Evolutionary conservation across 495 filamentous ascomycete species (phyloP).

Genomic region (Tuber umbilicatum): DNA sequence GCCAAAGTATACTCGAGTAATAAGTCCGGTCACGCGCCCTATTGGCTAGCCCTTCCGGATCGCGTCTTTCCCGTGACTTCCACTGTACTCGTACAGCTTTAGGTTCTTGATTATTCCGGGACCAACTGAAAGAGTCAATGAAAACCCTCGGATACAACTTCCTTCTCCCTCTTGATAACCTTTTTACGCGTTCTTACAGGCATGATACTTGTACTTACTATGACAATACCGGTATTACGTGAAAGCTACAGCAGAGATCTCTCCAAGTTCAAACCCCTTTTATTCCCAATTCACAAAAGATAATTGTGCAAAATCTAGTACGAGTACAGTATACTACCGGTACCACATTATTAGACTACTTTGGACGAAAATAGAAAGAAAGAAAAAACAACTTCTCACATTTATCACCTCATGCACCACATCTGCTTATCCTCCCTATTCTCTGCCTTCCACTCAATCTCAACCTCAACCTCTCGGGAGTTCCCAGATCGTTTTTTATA

Average conservation of each 20-base stretch:
- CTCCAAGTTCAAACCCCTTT: neutral
- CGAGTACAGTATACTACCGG: neutral
- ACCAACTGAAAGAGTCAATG: neutral
- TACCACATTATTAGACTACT: too few species aligned
- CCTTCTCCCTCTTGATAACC: neutral
- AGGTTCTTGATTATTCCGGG: neutral
- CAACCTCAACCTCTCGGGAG: slow-evolving; percentile 41
- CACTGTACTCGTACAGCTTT: too few species aligned
- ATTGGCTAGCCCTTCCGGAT: neutral
- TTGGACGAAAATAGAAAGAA: slow-evolving; percentile 5
- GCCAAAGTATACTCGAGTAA: too few species aligned
- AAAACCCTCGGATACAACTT: neutral
- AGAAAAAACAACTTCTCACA: slow-evolving; percentile 11
- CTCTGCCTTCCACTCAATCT: slow-evolving; percentile 38
- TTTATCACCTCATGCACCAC: slow-evolving; percentile 37
- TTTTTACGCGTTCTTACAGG: neutral
- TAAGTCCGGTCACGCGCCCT: neutral
- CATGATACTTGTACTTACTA: neutral
- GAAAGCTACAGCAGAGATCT: neutral
- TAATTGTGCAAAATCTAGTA: neutral
- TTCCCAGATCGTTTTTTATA: slow-evolving; percentile 41
- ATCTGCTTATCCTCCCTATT: slow-evolving; percentile 33
- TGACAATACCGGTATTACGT: neutral
- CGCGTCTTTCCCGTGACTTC: neutral
- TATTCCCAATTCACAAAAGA: neutral